A percentile compares a stretch with the other conserved stretches of the same genome.
phyloP scores from a whole-genome alignment of 345 rosid genomes.

The Eutrema heterophyllum region DNA sequence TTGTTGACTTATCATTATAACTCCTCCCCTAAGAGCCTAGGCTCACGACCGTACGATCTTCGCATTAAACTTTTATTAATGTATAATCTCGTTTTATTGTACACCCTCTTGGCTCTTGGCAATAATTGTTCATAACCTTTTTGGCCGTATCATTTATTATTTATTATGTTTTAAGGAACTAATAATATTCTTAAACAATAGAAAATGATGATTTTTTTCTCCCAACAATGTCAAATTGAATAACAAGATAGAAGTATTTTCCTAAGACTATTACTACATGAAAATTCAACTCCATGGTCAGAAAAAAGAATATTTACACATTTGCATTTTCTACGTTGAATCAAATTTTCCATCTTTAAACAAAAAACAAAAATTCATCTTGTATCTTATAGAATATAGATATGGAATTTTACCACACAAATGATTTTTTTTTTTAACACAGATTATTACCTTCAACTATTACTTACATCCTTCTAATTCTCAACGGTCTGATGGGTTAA shows the following conservation, averaged over 20 bases:
- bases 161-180: background rate
- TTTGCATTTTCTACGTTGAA: background rate
- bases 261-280: slow-evolving; percentile 1
- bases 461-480: background rate
- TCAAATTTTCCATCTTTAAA: background rate
- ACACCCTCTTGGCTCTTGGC: background rate
- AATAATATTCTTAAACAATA: background rate
- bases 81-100: background rate
- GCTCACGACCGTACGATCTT: background rate
- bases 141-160: background rate
- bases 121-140: background rate
- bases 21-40: background rate
- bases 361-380: background rate
- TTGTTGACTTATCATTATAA: slow-evolving; percentile 7
- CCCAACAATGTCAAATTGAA: background rate
- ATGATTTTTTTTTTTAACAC: background rate
- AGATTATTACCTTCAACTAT: background rate
- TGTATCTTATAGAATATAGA: background rate
- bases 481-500: background rate
- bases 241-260: background rate
- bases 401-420: background rate
- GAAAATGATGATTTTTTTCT: background rate
- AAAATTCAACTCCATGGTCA: slow-evolving; percentile 6
- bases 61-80: background rate
- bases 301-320: background rate